Base-by-base conservation (phyloP, 805 yeast genomes). In the Teunomyces gatunensis region DNA sequence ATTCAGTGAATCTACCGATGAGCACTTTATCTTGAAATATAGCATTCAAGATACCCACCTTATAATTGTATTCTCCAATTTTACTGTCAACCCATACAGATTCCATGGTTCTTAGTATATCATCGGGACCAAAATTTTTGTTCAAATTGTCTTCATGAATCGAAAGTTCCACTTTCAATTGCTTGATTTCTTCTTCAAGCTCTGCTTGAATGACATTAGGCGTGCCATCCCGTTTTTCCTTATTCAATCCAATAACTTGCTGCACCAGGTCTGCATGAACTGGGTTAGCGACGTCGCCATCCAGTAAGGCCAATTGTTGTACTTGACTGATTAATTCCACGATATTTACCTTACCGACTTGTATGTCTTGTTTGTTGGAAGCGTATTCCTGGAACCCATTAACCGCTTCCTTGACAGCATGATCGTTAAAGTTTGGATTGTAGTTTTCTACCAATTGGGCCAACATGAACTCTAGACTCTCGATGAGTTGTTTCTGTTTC, bases 371-470 rank as follows among this genome's bases (percentile, higher is more conserved):
- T 35, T 68, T 64, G 52, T 76, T 75, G 9, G 78, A 75, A 6
- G 64, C 54, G 54, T 77, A 74, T 51, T 79, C 75, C 39, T 78
- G 79, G 59, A 65, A 85, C 0, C 70, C 68, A 15, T 77, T 69
- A 13, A 89, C 83, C 1, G 91, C 83, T 17, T 73, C 77, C 62
- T 89, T 89, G 15, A 91, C 97, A 0, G 91, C 95, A 6, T 82
- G 80, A 65, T 91, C 97, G 60, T 91, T 89, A 68, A 89, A 81
- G 57, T 89, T 86, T 42, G 87, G 88, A 56, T 89, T 88, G 65
- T 87, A 90, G n/a, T 78, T 77, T 2, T 71, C 59, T 6, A 73
- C 63, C 66, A 91, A 69, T 4, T 66, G 65, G 2, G 65, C 63
- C 43, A 89, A 60, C 13, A 86, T 73, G 2, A 47, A 41, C 51